Base-by-base conservation (phyloP, 768 basidiomycete species). In the Suillus ampliporus region DNA sequence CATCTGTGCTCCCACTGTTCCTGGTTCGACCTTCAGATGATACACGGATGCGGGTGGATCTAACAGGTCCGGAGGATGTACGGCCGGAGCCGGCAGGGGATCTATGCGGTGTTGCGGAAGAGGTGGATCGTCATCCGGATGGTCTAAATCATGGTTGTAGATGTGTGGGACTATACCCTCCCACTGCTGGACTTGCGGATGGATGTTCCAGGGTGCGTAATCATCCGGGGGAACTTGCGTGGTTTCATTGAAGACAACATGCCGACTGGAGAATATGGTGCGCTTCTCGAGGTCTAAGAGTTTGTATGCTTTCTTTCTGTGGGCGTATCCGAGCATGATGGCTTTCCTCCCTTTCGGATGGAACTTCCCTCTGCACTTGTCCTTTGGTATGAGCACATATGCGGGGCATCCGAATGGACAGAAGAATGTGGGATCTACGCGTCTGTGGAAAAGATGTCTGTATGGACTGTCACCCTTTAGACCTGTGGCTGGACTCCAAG, bases 381-480 rank as follows among this genome's bases (percentile, higher is more conserved):
- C 58, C 44, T 46, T 59, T 59, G 31, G 31, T 31, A 31, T 31
- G 11, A 56, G 34, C 26, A 35, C 23, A 35, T 56, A 61, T 41
- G 53, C 53, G 14, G 35, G 52, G 28, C 53, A 61, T 2, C 61
- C 53, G 46, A 61, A 61, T 5, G 40, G 51, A 1, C 41, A 8
- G 38, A 61, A 46, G 10, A 54, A 4, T 17, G 52, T 56, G 5
- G 41, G 52, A 26, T 57, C 41, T 8, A 37, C 26, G 1, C 28
- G 4, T 40, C 52, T 4, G 14, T 61, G 14, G 43, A 57, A 56
- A 2, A 44, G 44, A 1, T 11, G 11, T 50, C 63, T 64, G 63
- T 68, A 69, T 7, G 74, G 74, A 0, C 65, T 66, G 15, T 56
- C 61, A 2, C 69, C 71, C 1, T 61, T 54, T 11, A 73, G 62